Conservation (phyloP, 352 stramenopile genomes). For the Phytophthora constricta region DNA sequence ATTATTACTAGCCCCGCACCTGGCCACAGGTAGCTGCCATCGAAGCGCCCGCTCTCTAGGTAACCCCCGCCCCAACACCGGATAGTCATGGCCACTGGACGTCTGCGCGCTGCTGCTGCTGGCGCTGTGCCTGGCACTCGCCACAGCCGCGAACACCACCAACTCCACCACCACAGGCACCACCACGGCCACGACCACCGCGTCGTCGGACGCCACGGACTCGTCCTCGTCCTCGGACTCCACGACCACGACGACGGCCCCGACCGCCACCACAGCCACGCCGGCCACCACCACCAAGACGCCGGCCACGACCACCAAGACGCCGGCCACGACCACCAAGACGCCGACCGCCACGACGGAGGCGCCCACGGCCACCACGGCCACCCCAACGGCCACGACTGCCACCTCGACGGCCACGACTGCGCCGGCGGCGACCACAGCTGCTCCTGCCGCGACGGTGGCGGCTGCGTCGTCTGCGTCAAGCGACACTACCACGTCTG, state of each 20-base stretch:
- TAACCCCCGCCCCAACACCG: neutral
- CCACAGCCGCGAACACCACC: conserved; percentile 28
- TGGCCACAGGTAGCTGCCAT: conserved; percentile 9
- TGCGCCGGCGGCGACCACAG: conserved; percentile 15
- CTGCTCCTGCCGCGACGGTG: conserved; percentile 14
- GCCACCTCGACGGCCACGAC: conserved; percentile 17
- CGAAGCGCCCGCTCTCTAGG: conserved; percentile 7
- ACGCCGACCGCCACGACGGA: conserved; percentile 20
- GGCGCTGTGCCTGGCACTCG: conserved; percentile 31
- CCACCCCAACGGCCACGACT: conserved; percentile 21
- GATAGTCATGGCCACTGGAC: conserved; percentile 22
- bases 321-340: conserved; percentile 24
- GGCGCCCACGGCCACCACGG: conserved; percentile 26
- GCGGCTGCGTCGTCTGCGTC: conserved; percentile 32
- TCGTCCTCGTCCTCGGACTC: conserved; percentile 30
- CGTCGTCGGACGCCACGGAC: conserved; percentile 21
- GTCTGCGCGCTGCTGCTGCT: conserved; percentile 30
- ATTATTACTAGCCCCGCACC: conserved; percentile 17
- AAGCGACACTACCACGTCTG: conserved; percentile 30
- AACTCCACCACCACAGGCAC: conserved; percentile 35
- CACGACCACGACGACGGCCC: conserved; percentile 20
- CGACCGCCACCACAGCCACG: conserved; percentile 28
- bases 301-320: conserved; percentile 22
- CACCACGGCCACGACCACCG: conserved; percentile 16
- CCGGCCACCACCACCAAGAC: conserved; percentile 24